phyloP scores from a whole-genome alignment of 2,329 filamentous ascomycete species.

The Myriangium duriaei region DNA sequence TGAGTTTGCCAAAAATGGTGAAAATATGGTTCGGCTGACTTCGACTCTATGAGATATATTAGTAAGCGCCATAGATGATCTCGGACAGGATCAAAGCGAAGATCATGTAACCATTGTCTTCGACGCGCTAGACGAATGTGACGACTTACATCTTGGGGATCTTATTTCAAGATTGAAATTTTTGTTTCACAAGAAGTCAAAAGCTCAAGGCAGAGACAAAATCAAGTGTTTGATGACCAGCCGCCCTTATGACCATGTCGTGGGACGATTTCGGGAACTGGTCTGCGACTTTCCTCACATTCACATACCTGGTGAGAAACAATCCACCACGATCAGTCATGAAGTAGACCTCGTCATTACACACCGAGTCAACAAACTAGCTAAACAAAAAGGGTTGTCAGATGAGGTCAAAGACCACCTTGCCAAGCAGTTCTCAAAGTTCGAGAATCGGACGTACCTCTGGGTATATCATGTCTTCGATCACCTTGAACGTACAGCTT shows the following conservation, averaged over 20 bases:
- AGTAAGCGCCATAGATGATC: too few species aligned
- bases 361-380: background rate
- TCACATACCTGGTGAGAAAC: constrained; percentile 10
- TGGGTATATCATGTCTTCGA: constrained; percentile 19
- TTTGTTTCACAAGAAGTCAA: constrained; percentile 5
- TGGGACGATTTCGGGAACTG: constrained; percentile 2
- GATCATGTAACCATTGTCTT: too few species aligned
- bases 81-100: too few species aligned
- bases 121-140: constrained; percentile 20
- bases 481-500: constrained; percentile 10
- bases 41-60: too few species aligned
- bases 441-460: constrained; percentile 21
- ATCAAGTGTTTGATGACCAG: constrained; percentile 16
- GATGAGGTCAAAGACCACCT: background rate
- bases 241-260: constrained; percentile 10
- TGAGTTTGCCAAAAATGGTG: too few species aligned
- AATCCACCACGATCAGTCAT: constrained; percentile 10
- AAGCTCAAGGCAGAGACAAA: background rate
- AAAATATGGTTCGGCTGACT: too few species aligned
- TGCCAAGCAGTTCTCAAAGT: constrained; percentile 9
- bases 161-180: constrained; percentile 10
- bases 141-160: constrained; percentile 4
- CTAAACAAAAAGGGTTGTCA: background rate
- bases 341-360: constrained; percentile 11
- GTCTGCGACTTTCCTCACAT: constrained; percentile 1